Base-by-base conservation (phyloP, 2,329 filamentous ascomycete species). In the Pseudogymnoascus sp. region DNA sequence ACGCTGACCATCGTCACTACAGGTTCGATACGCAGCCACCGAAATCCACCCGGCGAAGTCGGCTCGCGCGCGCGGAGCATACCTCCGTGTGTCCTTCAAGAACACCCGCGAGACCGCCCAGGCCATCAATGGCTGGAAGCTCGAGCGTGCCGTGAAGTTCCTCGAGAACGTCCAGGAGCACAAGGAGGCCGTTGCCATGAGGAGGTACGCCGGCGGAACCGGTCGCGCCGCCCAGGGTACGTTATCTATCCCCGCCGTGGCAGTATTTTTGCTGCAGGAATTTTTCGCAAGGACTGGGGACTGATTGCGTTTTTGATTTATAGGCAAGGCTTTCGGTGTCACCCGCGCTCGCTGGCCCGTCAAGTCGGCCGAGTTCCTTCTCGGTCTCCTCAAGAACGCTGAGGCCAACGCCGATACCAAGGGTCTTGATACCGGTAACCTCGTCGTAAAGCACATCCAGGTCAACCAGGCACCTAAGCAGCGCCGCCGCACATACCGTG, bases 381-480 rank as follows among this genome's bases (percentile, higher is more conserved):
- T 97, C 81, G 90, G 89, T 78, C 91, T 99, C 75, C 90, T 99
- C 75, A 95, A 93, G 87, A 96, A 96, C 83, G 92, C 92, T 72
- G 92, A 96, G 85, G 88, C 92, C 83, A 96, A 96, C 82, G 92
- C 92, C 78, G 93, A 96, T 75, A 90, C 90, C 80, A 96, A 96
- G 87, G 92, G 93, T 76, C 91, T 96, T 76, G 92, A 99, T 83
- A 98, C 93, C 78, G 89, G 88, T 83, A 96, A 96, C 86, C 85
- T 99, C 78, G 83, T 98, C 78, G 90, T 99, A 84, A 97, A 97
- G 91, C 96, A 97, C 90, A 99, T 99, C 84, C 95, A 99, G 86
- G 95, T 99, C 87, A 99, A 99, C 91, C 95, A 99, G 87, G 96
- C 95, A 74, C 95, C 95, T 76, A 98, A 98, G 89, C 93, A 98